A percentile compares a stretch with the other conserved stretches of the same genome.
phyloP scores from a whole-genome alignment of 2,329 filamentous ascomycete genomes.

The Fusarium hainanense region DNA sequence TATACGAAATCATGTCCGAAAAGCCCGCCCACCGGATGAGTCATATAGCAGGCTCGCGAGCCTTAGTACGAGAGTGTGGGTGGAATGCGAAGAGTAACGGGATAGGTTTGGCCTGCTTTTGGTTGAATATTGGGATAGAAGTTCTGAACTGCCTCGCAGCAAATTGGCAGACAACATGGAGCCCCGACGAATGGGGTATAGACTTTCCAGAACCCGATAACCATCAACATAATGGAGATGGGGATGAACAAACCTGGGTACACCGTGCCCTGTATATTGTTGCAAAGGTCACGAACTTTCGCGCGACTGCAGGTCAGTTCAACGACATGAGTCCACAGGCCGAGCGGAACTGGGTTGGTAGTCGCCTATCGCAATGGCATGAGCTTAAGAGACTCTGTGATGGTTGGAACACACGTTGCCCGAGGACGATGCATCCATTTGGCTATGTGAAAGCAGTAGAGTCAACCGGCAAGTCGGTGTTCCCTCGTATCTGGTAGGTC shows the following conservation, averaged over 20 bases:
- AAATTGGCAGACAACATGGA: conserved; percentile 88
- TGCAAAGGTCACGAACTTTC: conserved; percentile 87
- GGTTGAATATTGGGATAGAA: conserved; percentile 92
- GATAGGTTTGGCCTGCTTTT: conserved; percentile 89
- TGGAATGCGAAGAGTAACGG: conserved; percentile 86
- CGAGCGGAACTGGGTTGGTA: conserved; percentile 71
- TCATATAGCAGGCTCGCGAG: conserved; percentile 85
- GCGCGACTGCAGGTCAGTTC: conserved; percentile 73
- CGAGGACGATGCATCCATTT: conserved; percentile 87
- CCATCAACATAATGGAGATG: conserved; percentile 60
- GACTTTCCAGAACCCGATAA: conserved; percentile 70
- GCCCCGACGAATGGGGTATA: conserved; percentile 89
- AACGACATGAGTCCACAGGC: conserved; percentile 69
- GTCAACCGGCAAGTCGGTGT: conserved; percentile 75
- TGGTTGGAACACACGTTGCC: conserved; percentile 81
- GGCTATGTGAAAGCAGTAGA: conserved; percentile 78
- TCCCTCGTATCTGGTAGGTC: conserved; percentile 85
- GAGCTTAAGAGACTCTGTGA: conserved; percentile 84
- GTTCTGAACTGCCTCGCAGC: conserved; percentile 88
- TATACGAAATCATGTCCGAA: conserved; percentile 93
- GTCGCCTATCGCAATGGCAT: conserved; percentile 80
- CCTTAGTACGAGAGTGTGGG: conserved; percentile 87
- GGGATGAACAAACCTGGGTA: conserved; percentile 79
- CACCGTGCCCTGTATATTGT: conserved; percentile 90
- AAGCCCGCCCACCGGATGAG: conserved; percentile 84